phyloP scores from a whole-genome alignment of 495 filamentous ascomycete species.

The Cairneyella variabilis region DNA sequence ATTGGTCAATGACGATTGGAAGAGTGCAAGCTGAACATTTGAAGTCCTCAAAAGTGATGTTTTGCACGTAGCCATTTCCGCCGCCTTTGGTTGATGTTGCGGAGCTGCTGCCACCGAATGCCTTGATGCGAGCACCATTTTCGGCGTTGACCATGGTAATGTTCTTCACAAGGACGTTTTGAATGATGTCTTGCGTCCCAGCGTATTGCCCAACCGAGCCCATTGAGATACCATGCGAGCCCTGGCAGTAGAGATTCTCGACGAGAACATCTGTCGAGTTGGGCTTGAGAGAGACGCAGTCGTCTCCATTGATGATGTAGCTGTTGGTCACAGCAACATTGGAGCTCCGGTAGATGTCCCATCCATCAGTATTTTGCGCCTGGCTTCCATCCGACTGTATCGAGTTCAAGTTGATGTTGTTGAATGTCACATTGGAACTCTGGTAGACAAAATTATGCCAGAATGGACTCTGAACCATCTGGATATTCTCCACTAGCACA shows the following conservation, averaged over 20 bases:
- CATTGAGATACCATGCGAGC: constrained; percentile 55
- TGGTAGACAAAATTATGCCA: constrained; percentile 6
- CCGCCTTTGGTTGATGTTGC: constrained; percentile 26
- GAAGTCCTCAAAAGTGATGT: constrained; percentile 42
- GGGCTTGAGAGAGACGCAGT: constrained; percentile 58
- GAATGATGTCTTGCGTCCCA: constrained; percentile 47
- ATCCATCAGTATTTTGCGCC: constrained; percentile 8
- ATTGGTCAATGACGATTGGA: constrained; percentile 12
- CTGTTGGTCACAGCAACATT: constrained; percentile 43
- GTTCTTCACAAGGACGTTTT: constrained; percentile 52
- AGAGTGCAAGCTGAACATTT: not conserved
- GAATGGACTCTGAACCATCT: not conserved
- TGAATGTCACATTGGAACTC: not conserved
- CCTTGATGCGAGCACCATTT: constrained; percentile 54
- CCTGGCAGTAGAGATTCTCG: constrained; percentile 56
- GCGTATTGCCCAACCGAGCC: constrained; percentile 55
- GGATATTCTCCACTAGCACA: constrained; percentile 4
- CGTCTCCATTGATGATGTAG: constrained; percentile 52
- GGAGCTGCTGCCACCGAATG: constrained; percentile 37
- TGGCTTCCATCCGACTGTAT: not conserved
- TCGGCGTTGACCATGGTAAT: constrained; percentile 50
- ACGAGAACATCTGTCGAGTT: constrained; percentile 55
- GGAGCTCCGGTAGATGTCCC: constrained; percentile 2
- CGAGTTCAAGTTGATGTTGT: constrained; percentile 5
- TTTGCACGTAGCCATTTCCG: constrained; percentile 54